Percentiles rank a stretch among this genome's conserved stretches.
These are phyloP conservation scores for Kitagawia praeruptora DNA, from an alignment of 129 eudicot species.

Conservation along the genomic window DNA sequence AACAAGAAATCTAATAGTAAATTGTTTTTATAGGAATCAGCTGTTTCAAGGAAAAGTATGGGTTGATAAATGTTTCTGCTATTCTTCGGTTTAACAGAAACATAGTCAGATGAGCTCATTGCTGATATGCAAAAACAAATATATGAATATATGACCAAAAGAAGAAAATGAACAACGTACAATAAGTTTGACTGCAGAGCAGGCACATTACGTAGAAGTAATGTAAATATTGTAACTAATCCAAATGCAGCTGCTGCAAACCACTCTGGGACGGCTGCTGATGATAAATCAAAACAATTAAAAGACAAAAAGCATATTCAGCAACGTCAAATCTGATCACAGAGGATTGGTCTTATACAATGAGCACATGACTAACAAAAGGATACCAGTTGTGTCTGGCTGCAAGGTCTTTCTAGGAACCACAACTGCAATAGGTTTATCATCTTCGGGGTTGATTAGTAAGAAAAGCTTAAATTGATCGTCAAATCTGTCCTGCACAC, in stretches of 20 bases:
- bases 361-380: neutral
- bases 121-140: neutral
- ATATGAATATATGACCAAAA: neutral
- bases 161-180: slow-evolving; percentile 35
- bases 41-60: too few species aligned
- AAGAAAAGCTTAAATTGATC: slow-evolving; percentile 86
- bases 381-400: slow-evolving; percentile 87
- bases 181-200: slow-evolving; percentile 73
- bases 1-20: too few species aligned
- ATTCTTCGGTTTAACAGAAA: neutral
- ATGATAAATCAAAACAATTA: slow-evolving; percentile 6
- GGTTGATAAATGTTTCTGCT: too few species aligned
- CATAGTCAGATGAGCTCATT: too few species aligned
- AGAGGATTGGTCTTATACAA: neutral
- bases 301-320: neutral
- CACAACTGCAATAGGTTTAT: slow-evolving; percentile 96
- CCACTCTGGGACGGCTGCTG: slow-evolving; percentile 99
- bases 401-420: slow-evolving; percentile 89
- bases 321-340: neutral
- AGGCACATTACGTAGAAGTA: slow-evolving; percentile 89
- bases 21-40: too few species aligned
- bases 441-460: slow-evolving; percentile 89
- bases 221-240: slow-evolving; percentile 76
- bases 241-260: slow-evolving; percentile 97
- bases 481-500: slow-evolving; percentile 74